These are phyloP conservation scores for Onygena corvina DNA, from an alignment of 2,329 filamentous ascomycete genomes.

Conservation along the genomic window DNA sequence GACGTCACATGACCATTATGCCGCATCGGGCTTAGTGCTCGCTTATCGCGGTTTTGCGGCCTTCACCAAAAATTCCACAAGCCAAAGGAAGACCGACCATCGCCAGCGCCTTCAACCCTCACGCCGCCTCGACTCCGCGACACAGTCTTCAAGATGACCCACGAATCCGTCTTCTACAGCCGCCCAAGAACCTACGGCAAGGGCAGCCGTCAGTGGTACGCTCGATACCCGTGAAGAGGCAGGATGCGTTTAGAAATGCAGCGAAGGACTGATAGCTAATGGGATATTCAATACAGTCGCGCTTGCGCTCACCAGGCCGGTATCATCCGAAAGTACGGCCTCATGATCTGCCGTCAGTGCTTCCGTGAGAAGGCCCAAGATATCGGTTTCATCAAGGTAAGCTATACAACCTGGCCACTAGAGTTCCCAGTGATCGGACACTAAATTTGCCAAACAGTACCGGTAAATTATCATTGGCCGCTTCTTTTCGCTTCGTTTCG, in stretches of 20 bases:
- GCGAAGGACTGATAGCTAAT: conserved; percentile 9
- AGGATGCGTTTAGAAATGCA: background rate
- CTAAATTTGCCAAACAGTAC: background rate
- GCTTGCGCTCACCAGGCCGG: conserved; percentile 91
- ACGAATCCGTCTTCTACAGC: conserved; percentile 99
- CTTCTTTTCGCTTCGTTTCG: background rate
- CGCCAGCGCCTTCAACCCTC: conserved; percentile 1
- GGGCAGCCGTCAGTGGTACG: conserved; percentile 87
- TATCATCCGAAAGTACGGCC: conserved; percentile 99
- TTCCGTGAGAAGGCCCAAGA: conserved; percentile 57
- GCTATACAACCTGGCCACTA: no score
- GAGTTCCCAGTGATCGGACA: no score
- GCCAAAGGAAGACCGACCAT: background rate
- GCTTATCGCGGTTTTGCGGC: background rate
- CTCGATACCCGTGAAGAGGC: conserved; percentile 11
- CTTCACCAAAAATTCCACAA: conserved; percentile 1
- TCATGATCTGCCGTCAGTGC: conserved; percentile 64
- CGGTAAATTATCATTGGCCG: background rate
- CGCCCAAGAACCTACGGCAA: conserved; percentile 96
- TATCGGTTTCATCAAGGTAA: conserved; percentile 58
- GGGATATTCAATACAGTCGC: conserved; percentile 42
- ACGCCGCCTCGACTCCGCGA: background rate
- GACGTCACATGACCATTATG: background rate
- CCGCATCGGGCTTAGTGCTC: background rate
- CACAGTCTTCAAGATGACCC: conserved; percentile 49